These are phyloP conservation scores for Asterophora parasitica DNA, from an alignment of 768 basidiomycete genomes.

Conservation along the genomic window DNA sequence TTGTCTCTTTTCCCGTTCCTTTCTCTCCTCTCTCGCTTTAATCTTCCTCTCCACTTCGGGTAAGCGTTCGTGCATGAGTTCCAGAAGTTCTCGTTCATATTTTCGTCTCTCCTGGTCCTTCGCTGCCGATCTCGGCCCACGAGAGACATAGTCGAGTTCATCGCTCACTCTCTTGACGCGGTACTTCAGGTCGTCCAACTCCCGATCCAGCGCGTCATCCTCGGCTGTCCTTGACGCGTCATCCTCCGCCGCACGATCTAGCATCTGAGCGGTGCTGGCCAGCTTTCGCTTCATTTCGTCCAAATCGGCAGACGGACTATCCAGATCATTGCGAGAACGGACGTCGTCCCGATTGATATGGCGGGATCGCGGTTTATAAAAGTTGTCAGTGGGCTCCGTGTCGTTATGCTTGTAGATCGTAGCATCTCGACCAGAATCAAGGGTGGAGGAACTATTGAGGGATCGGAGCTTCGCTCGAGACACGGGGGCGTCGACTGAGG, in stretches of 20 bases:
- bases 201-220: slow-evolving; percentile 87
- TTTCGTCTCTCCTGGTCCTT: slow-evolving; percentile 85
- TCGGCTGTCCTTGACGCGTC: slow-evolving; percentile 62
- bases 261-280: slow-evolving; percentile 70
- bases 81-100: slow-evolving; percentile 82
- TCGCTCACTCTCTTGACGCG: slow-evolving; percentile 84
- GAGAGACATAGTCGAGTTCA: slow-evolving; percentile 82
- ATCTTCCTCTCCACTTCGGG: slow-evolving; percentile 88
- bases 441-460: slow-evolving; percentile 50
- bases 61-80: slow-evolving; percentile 83
- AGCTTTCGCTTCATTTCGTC: slow-evolving; percentile 85
- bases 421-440: slow-evolving; percentile 72
- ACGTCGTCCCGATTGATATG: slow-evolving; percentile 85
- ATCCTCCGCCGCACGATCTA: slow-evolving; percentile 69
- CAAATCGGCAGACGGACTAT: slow-evolving; percentile 60
- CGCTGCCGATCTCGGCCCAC: slow-evolving; percentile 62
- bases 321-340: slow-evolving; percentile 66
- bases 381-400: slow-evolving; percentile 50
- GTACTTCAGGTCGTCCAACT: slow-evolving; percentile 82
- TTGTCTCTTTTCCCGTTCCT: slow-evolving; percentile 73
- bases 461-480: slow-evolving; percentile 69
- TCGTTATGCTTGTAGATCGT: slow-evolving; percentile 87
- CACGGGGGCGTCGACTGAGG: slow-evolving; percentile 43
- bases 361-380: slow-evolving; percentile 77
- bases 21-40: slow-evolving; percentile 70